Evolutionary conservation across 2,329 filamentous ascomycete species (phyloP).

Genomic region (Xylaria digitata): DNA sequence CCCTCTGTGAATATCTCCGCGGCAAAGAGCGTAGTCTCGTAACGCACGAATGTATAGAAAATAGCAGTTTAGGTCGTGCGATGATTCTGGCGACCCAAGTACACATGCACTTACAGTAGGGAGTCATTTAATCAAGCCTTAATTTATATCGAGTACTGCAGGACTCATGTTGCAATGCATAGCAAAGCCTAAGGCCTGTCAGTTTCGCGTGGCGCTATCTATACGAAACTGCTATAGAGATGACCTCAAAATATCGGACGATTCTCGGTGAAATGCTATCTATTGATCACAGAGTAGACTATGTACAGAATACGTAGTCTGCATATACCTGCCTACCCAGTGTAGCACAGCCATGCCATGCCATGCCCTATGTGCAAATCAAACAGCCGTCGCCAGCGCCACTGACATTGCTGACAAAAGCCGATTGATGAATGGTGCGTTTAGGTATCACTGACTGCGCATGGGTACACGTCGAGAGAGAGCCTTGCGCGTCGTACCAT

Average conservation of each 20-base stretch:
- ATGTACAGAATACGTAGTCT: not conserved
- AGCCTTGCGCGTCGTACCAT: constrained; percentile 14
- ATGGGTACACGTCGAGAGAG: not conserved
- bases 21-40: not conserved
- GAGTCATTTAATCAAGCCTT: not conserved
- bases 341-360: too few relatives aligned
- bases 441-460: not conserved
- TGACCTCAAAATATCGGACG: constrained; percentile 3
- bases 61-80: not conserved
- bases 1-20: not conserved
- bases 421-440: not conserved
- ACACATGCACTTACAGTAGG: not conserved
- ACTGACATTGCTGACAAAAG: constrained; percentile 15
- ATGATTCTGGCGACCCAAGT: not conserved
- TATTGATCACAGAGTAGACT: not conserved
- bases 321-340: not conserved
- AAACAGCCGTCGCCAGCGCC: not conserved
- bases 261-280: not conserved
- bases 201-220: not conserved
- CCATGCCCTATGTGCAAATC: too few relatives aligned
- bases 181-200: not conserved
- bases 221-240: not conserved
- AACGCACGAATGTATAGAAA: not conserved
- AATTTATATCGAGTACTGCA: not conserved
- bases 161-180: not conserved